Base-by-base conservation (phyloP, 306 rosid genomes). In the Carpinus fangiana region DNA sequence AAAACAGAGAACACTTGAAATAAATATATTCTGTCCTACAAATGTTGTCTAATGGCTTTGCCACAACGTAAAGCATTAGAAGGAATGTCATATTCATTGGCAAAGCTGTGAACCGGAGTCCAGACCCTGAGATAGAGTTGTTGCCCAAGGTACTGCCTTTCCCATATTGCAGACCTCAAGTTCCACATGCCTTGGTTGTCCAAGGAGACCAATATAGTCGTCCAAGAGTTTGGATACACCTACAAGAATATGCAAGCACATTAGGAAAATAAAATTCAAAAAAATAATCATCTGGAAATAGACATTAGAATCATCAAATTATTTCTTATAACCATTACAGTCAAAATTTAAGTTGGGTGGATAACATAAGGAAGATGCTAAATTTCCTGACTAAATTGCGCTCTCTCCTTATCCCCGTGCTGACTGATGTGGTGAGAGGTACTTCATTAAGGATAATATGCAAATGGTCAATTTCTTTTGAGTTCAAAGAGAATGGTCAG, bases 131-230 rank as follows among this genome's bases (percentile, higher is more conserved):
- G 82, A 83, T 95, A 95, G 21, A 95, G 77, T 38, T 95, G 99
- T 43, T 95, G 98, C 53, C 99, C 99, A 80, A 93, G 89, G 81
- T 93, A 91, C 72, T 95, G 98, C 79, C 96, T 93, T 78, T 91
- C 99, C 99, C 98, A 95, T 52, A 87, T 83, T 52, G 99, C 91
- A 1, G 99, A 95, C 73, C 99, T 93, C 87, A 93, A 45, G 59
- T 93, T 95, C 99, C 99, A 95, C 98, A 95, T 93, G 1, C 99
- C 99, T 77, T 93, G 92, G 90, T 95, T 95, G 88, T 95, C 99
- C 78, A 95, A 79, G 5, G 99, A 93, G 75, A 93, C 96, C 83
- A 90, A 81, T 82, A 91, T 91, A 3, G 91, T 13, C 12, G 98
- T 95, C 99, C 99, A 95, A 0, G 97, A 87, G 65, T 90, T 89